Evolutionary conservation across 768 basidiomycete species (phyloP), one percentile per base, ranked within the genome.

Genomic region (Russula compacta): DNA sequence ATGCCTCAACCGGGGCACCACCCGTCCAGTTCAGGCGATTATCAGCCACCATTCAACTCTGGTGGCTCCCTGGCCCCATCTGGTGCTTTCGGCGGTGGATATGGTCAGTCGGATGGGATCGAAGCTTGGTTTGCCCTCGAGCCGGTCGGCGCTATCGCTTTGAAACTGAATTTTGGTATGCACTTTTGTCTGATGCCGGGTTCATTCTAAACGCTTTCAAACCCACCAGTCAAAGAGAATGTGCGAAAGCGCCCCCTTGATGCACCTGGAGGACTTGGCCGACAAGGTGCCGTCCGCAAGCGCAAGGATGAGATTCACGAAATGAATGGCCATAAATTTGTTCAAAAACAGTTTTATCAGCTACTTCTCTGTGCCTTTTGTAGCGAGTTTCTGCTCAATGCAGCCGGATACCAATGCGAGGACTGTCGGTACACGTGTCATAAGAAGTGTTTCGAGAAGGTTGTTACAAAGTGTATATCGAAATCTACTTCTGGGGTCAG

Each of bases 241-340:
- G 89, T 95, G 35, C 87, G 94, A 64, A 95, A 95, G 71, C 87
- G 97, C 43, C 93, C 95, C n/a, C 72, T 95, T 62, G 97, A 99
- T 69, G 89, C 84, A 4, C 85, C 85, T 11, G 89, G 89, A 53
- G 94, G 93, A 60, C 84, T 99, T 43, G 97, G 95, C 53, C 93
- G 97, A 72, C 95, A 98, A 76, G 97, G 95, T 57, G 97, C 97
- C 61, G 85, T 99, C 66, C 88, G 95, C 70, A 98, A 97, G 76
- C 90, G 95, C 69, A 98, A 98, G 74, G 95, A 86, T 67, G 95
- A 98, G 77, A 88, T 98, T 3, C 94, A 95, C 76, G 95, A 98
- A 74, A 98, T 98, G 92, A 98, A 98, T 71, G 97, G 97, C 11
- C 97, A 99, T 78, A 92, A 97, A 73, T 99, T 99, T 71, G 82